Percentiles rank a stretch among this genome's conserved stretches.
Conservation (phyloP, 306 rosid species). For the Cucurbita argyrosperma region DNA sequence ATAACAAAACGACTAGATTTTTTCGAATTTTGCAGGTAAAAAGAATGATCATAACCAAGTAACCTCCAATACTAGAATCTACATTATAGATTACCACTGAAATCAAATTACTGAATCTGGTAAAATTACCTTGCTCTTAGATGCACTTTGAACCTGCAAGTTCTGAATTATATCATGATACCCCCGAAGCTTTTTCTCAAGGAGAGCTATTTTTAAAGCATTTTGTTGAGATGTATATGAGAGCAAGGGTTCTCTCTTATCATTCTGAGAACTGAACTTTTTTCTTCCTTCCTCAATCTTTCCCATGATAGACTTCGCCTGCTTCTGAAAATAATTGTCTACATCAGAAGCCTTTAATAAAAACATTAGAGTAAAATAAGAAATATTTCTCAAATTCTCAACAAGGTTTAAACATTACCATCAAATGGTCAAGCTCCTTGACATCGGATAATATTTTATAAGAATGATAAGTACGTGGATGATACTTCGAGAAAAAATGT, state of each 20-base stretch:
- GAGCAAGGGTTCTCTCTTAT: conserved; percentile 25
- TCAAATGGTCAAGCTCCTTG: conserved; percentile 35
- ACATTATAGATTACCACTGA: neutral
- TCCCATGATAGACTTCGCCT: conserved; percentile 38
- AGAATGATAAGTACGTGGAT: conserved; percentile 51
- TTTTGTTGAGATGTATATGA: conserved; percentile 22
- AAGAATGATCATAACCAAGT: neutral
- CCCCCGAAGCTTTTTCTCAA: conserved; percentile 58
- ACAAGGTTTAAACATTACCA: conserved; percentile 32
- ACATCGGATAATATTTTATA: conserved; percentile 45
- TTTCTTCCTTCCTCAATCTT: conserved; percentile 36
- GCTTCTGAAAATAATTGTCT: conserved; percentile 36
- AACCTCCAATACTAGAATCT: neutral
- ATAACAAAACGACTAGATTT: neutral
- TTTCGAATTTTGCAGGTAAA: neutral
- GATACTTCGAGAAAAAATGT: conserved; percentile 60
- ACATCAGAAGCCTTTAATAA: conserved; percentile 16
- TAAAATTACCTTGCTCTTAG: conserved; percentile 45
- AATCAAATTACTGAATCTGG: neutral
- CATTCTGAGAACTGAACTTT: conserved; percentile 15
- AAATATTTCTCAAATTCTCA: neutral
- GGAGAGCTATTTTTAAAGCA: conserved; percentile 26
- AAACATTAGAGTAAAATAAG: neutral
- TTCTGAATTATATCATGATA: conserved; percentile 50
- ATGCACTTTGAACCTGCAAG: conserved; percentile 47